Evolutionary conservation across 208 protist genomes (phyloP).

Genomic region (Strigomonas culicis): DNA sequence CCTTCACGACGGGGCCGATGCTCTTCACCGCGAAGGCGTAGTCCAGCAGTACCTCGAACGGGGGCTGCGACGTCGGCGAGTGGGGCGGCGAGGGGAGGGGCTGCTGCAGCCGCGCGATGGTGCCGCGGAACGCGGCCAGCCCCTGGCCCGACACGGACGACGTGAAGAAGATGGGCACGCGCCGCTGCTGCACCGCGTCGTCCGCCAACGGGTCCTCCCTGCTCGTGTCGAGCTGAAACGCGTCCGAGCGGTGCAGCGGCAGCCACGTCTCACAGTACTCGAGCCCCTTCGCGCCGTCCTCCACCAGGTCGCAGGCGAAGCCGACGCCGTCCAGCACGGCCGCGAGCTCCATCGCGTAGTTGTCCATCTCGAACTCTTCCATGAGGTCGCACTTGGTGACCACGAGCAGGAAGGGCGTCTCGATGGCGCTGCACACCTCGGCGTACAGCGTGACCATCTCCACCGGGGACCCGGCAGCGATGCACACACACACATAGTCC

Average conservation of each 20-base stretch:
- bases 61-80: conserved; percentile 22
- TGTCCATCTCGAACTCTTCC: conserved; percentile 90
- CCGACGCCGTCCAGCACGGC: conserved; percentile 37
- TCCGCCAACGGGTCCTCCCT: neutral
- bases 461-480: conserved; percentile 38
- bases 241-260: conserved; percentile 23
- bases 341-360: conserved; percentile 82
- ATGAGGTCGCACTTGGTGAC: conserved; percentile 95
- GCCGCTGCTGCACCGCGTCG: conserved; percentile 14
- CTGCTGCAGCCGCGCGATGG: conserved; percentile 8
- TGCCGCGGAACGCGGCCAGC: conserved; percentile 49
- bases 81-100: conserved; percentile 18
- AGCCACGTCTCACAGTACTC: conserved; percentile 21
- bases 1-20: conserved; percentile 93
- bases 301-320: conserved; percentile 38
- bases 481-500: conserved; percentile 87
- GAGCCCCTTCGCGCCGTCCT: conserved; percentile 20
- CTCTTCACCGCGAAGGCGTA: conserved; percentile 64
- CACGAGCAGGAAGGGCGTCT: conserved; percentile 89
- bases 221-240: conserved; percentile 14
- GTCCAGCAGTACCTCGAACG: conserved; percentile 86
- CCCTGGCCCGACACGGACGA: conserved; percentile 56
- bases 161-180: conserved; percentile 59
- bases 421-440: conserved; percentile 89
- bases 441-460: conserved; percentile 75